Base-by-base conservation (phyloP, 768 basidiomycete species). In the Megacollybia marginata region DNA sequence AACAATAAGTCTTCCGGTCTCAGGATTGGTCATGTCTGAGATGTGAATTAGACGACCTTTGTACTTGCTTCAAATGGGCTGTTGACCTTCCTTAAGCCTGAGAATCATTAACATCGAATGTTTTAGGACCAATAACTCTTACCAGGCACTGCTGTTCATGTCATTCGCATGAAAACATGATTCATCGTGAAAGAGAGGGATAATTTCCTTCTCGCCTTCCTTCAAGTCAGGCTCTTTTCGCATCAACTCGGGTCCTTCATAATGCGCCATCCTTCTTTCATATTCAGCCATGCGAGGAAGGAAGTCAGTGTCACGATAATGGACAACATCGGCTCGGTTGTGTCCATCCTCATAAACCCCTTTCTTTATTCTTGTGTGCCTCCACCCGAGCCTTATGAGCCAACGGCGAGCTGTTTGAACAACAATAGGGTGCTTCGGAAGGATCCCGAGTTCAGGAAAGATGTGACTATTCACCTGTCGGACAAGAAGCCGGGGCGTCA, bases 1-100 rank as follows among this genome's bases (percentile, higher is more conserved):
- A 2, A 57, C 11, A 34, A 69, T 55, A 12, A 73, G 59, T 11
- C 56, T 54, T 1, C 73, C 67, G 44, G 50, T 62, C 10, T 60
- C 58, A 16, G 65, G 59, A 36, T 64, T 61, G 23, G 74, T 66
- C 43, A 73, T 73, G 32, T 68, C 69, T 1, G 70, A n/a, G n/a
- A n/a, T n/a, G n/a, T n/a, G n/a, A n/a, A n/a, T n/a, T n/a, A n/a
- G n/a, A n/a, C n/a, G n/a, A n/a, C n/a, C n/a, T n/a, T n/a, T n/a
- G n/a, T n/a, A n/a, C n/a, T n/a, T n/a, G n/a, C n/a, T n/a, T n/a
- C 74, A 4, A 69, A n/a, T n/a, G 9, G 56, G 56, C 47, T 57
- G 53, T 47, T 69, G 51, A 2, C 54, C 63, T 31, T 52, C 42
- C 19, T 31, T 7, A 3, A 68, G 53, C 59, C 62, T 56, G 44